phyloP scores from a whole-genome alignment of 140 eudicot genomes.

The Stevia rebaudiana region DNA sequence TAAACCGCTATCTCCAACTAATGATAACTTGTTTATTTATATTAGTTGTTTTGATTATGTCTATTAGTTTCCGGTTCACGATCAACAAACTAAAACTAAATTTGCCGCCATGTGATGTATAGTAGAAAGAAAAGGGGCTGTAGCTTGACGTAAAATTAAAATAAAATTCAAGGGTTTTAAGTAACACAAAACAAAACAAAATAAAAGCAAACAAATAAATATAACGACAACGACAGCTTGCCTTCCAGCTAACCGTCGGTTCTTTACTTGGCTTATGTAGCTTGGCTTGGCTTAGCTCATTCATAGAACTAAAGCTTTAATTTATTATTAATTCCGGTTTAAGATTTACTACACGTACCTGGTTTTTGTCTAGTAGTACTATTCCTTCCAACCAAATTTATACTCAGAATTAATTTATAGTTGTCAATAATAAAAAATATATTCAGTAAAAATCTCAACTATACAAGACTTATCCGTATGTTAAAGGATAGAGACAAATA shows the following conservation, averaged over 20 bases:
- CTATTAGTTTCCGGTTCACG: neutral
- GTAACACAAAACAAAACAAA: neutral
- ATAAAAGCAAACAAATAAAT: neutral
- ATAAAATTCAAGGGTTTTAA: neutral
- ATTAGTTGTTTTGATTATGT: neutral
- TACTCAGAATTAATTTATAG: too few relatives aligned
- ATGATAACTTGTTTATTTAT: neutral
- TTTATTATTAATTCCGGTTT: constrained; percentile 7
- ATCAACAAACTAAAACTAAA: neutral
- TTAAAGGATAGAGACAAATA: too few relatives aligned
- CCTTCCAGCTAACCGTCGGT: constrained; percentile 30
- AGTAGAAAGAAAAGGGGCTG: neutral
- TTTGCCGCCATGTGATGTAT: constrained; percentile 14
- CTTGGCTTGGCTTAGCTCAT: constrained; percentile 30
- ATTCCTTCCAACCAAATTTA: neutral
- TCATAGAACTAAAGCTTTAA: too few relatives aligned
- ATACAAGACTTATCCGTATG: too few relatives aligned
- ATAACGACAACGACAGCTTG: constrained; percentile 35
- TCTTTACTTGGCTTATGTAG: constrained; percentile 8
- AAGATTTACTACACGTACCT: constrained; percentile 30
- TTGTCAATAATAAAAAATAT: too few relatives aligned
- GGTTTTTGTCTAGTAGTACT: constrained; percentile 26
- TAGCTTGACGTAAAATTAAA: constrained; percentile 36
- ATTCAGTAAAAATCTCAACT: too few relatives aligned
- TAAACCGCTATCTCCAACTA: too few relatives aligned